phyloP scores from a whole-genome alignment of 2,329 filamentous ascomycete species.

The Zasmidium angulare region DNA sequence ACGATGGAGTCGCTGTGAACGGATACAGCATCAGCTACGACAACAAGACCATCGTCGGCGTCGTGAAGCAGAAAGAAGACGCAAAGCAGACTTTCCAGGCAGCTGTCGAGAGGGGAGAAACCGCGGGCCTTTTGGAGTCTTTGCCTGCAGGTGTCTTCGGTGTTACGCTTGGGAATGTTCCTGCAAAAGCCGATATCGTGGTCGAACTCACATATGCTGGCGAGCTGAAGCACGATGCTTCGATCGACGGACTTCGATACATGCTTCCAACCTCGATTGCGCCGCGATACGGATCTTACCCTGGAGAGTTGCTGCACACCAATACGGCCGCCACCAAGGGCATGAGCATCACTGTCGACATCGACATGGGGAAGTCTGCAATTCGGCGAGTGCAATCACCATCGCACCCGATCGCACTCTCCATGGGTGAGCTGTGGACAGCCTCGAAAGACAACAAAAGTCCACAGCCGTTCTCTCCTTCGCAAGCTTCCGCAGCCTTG shows the following conservation, averaged over 20 bases:
- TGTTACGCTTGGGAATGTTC: conserved; percentile 67
- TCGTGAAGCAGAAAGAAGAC: conserved; percentile 65
- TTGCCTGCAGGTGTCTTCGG: conserved; percentile 65
- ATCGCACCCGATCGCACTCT: conserved; percentile 66
- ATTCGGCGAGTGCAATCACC: conserved; percentile 66
- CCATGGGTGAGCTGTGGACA: conserved; percentile 59
- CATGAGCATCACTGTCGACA: conserved; percentile 59
- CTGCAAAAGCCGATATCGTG: conserved; percentile 55
- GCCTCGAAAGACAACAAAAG: conserved; percentile 36
- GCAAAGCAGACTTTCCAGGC: conserved; percentile 61
- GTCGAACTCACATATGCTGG: conserved; percentile 67
- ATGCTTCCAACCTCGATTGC: conserved; percentile 68
- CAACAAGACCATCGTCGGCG: conserved; percentile 59
- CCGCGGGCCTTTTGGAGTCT: conserved; percentile 66
- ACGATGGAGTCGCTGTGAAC: conserved; percentile 70
- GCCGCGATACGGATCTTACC: conserved; percentile 61
- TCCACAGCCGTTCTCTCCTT: conserved; percentile 48
- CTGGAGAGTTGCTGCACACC: conserved; percentile 36
- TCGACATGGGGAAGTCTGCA: conserved; percentile 56
- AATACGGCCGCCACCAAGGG: conserved; percentile 34
- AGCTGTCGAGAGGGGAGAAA: conserved; percentile 59
- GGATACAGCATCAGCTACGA: conserved; percentile 66
- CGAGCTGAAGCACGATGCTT: conserved; percentile 70
- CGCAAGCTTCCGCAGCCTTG: conserved; percentile 63
- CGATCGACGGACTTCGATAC: conserved; percentile 66